These are phyloP conservation scores for Amorphotheca resinae DNA, from an alignment of 495 filamentous ascomycete species.

Conservation along the genomic window DNA sequence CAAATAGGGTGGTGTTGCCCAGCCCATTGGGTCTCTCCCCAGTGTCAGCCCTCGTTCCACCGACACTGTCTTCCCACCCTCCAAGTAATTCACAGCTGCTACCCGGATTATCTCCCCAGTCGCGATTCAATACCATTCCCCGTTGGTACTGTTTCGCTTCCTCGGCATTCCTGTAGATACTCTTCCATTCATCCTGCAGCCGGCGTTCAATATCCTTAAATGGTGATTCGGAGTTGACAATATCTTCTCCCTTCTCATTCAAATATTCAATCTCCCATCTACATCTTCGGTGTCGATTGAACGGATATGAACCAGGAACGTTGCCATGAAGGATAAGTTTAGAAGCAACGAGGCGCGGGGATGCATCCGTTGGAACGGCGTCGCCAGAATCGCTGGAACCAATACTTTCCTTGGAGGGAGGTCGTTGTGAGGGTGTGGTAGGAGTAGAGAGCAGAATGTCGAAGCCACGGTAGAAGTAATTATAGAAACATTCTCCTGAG, in stretches of 20 bases:
- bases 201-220: constrained; percentile 56
- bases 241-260: constrained; percentile 9
- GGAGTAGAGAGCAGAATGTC: constrained; percentile 84
- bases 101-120: constrained; percentile 83
- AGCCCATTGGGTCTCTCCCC: constrained; percentile 43
- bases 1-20: constrained; percentile 78
- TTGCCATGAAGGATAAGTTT: constrained; percentile 90
- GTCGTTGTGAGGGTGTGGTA: constrained; percentile 43
- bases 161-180: constrained; percentile 44
- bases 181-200: constrained; percentile 62
- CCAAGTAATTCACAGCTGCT: constrained; percentile 82
- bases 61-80: constrained; percentile 70
- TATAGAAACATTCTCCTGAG: constrained; percentile 78
- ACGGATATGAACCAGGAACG: constrained; percentile 88
- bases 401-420: constrained; percentile 37
- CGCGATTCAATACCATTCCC: constrained; percentile 80
- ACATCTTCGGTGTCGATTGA: constrained; percentile 84
- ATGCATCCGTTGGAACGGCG: constrained; percentile 19
- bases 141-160: constrained; percentile 54
- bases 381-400: not conserved
- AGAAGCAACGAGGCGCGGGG: constrained; percentile 62
- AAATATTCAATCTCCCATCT: constrained; percentile 71
- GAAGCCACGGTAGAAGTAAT: constrained; percentile 92
- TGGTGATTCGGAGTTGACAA: constrained; percentile 61
- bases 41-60: constrained; percentile 20